phyloP scores from a whole-genome alignment of 2,329 filamentous ascomycete species.

The Pyrenochaeta sp. region DNA sequence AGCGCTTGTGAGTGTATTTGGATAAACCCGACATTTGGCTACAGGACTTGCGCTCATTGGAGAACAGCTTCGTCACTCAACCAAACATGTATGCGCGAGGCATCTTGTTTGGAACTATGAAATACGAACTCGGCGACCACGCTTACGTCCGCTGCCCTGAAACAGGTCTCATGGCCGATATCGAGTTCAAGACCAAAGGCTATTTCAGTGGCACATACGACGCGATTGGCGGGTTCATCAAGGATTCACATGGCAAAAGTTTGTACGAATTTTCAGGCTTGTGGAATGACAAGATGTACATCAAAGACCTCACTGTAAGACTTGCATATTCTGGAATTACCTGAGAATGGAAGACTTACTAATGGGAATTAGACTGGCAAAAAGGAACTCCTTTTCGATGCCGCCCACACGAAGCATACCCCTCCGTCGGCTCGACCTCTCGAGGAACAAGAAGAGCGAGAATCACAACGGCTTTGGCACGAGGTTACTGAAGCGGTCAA shows the following conservation, averaged over 20 bases:
- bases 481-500: slow-evolving; percentile 83
- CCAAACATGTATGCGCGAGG: slow-evolving; percentile 99
- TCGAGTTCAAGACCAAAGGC: slow-evolving; percentile 98
- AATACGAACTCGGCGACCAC: slow-evolving; percentile 97
- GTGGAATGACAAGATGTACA: slow-evolving; percentile 94
- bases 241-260: slow-evolving; percentile 82
- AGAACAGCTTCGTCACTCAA: slow-evolving; percentile 83
- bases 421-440: slow-evolving; percentile 77
- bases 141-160: slow-evolving; percentile 93
- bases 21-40: too few relatives aligned
- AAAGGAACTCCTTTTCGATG: slow-evolving; percentile 89
- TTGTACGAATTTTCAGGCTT: slow-evolving; percentile 89
- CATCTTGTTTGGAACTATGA: slow-evolving; percentile 98
- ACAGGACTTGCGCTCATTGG: too few relatives aligned
- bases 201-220: slow-evolving; percentile 98
- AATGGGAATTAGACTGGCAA: slow-evolving; percentile 73
- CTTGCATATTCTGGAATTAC: background rate
- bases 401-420: slow-evolving; percentile 76
- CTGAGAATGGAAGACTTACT: background rate
- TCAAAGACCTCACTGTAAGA: slow-evolving; percentile 80
- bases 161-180: slow-evolving; percentile 82
- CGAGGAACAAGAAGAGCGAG: slow-evolving; percentile 85
- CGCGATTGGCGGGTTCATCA: slow-evolving; percentile 90
- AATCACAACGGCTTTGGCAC: slow-evolving; percentile 88
- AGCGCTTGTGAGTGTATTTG: slow-evolving; percentile 83